Evolutionary conservation across 345 rosid species (phyloP).

Genomic region (Hibiscus tridactylites): DNA sequence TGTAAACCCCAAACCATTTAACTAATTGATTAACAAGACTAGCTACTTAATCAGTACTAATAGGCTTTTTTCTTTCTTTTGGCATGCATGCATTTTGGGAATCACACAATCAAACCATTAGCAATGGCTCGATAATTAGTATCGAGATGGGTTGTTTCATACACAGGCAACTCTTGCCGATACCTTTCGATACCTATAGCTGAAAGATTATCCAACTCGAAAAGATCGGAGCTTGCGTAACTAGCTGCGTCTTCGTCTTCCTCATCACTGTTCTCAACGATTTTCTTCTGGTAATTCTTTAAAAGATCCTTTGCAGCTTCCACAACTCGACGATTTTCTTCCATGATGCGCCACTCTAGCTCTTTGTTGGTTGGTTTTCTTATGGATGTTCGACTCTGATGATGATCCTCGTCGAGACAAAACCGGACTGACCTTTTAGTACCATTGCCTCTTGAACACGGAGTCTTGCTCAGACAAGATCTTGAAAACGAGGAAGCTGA

Average conservation of each 20-base stretch:
- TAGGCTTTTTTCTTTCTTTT: constrained; percentile 39
- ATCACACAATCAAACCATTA: constrained; percentile 51
- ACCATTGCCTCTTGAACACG: constrained; percentile 42
- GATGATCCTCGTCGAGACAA: constrained; percentile 33
- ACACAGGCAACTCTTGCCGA: constrained; percentile 82
- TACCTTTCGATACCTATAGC: constrained; percentile 65
- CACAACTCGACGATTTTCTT: constrained; percentile 48
- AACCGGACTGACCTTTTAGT: constrained; percentile 67
- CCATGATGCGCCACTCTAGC: constrained; percentile 26
- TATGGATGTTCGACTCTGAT: neutral
- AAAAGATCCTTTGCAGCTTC: constrained; percentile 63
- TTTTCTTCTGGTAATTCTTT: constrained; percentile 53
- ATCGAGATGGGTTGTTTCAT: constrained; percentile 73
- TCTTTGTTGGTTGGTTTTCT: constrained; percentile 12
- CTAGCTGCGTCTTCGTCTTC: constrained; percentile 63
- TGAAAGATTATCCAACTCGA: constrained; percentile 82
- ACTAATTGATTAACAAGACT: constrained; percentile 11
- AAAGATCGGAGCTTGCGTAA: constrained; percentile 91
- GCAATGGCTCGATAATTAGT: constrained; percentile 80
- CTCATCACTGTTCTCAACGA: constrained; percentile 6
- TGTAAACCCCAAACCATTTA: constrained; percentile 25
- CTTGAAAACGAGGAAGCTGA: constrained; percentile 83
- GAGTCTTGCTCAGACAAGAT: constrained; percentile 69
- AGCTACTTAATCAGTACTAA: constrained; percentile 16
- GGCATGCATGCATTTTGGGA: constrained; percentile 13